phyloP scores from a whole-genome alignment of 2,329 filamentous ascomycete genomes.

The Cladosporium sp. region DNA sequence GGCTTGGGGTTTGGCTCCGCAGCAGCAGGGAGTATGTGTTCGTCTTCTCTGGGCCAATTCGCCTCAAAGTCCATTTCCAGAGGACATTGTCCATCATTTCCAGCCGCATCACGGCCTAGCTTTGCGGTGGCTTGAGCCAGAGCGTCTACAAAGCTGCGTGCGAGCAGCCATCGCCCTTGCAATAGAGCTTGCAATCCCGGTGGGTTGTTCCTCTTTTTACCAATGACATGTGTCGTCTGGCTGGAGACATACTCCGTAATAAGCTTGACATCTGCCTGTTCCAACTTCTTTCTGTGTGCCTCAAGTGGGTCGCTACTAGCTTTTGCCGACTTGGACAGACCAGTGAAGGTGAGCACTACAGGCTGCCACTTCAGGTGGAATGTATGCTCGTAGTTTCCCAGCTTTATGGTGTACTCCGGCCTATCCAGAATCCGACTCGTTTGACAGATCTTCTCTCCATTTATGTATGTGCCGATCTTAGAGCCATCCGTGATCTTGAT shows the following conservation, averaged over 20 bases:
- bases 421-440: constrained; percentile 55
- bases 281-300: constrained; percentile 61
- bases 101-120: constrained; percentile 17
- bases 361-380: constrained; percentile 62
- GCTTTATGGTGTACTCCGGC: constrained; percentile 55
- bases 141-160: constrained; percentile 67
- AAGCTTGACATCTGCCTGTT: constrained; percentile 85
- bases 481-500: constrained; percentile 78
- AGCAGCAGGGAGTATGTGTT: constrained; percentile 69
- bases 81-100: constrained; percentile 25
- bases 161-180: constrained; percentile 73
- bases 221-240: constrained; percentile 80
- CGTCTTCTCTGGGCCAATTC: constrained; percentile 70
- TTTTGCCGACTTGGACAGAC: constrained; percentile 56
- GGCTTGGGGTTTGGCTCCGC: constrained; percentile 67
- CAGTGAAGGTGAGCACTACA: constrained; percentile 75
- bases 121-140: constrained; percentile 57
- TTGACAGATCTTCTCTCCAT: constrained; percentile 63
- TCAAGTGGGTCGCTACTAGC: constrained; percentile 53
- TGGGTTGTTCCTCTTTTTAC: constrained; percentile 83
- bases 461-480: constrained; percentile 76
- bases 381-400: constrained; percentile 65
- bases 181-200: constrained; percentile 84
- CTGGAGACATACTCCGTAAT: constrained; percentile 65
- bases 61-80: constrained; percentile 76